Base-by-base conservation (phyloP, 2,329 filamentous ascomycete species). In the Calonectria pseudoturangicola region DNA sequence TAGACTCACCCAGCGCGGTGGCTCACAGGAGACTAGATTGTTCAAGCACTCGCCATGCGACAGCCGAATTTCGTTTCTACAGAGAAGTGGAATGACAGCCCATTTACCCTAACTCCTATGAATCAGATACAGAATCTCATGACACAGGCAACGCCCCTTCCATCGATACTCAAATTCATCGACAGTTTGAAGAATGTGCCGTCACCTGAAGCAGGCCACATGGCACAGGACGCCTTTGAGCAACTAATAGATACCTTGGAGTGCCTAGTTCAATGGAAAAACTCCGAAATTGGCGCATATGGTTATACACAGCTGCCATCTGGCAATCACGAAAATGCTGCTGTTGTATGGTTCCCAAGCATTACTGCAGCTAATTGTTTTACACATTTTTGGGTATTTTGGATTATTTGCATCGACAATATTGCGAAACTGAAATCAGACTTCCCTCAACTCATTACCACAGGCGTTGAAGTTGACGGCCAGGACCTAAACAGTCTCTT, bases 311-410 rank as follows among this genome's bases (percentile, higher is more conserved):
- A 28, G 21, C 16, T 28, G 51, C 45, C 41, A 51, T 9, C 27
- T 10, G 12, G 21, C 10, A 18, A 36, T 1, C 13, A 36, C 3
- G 18, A 65, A 25, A 16, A 12, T 21, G 18, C 36, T n/a, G 45
- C 33, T 36, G 1, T 25, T 39, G 54, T 84, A 18, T 83, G 76
- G 75, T 86, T 83, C 58, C 76, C 81, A 0, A 80, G 79, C 25
- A 81, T 86, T 25, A 83, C 83, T 2, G 77, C 77, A 4, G 85
- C 84, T 3, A 86, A 86, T 45, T 79, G 79, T 4, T 75, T 82
- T 21, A 85, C 82, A 0, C 83, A 86, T 50, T 79, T 81, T 8
- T 86, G 84, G 84, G 78, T 83, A 0, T 84, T 86, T 36, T 80
- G 78, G 50, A 80, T 84, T 7, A 79, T 85, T 2, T 86, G 84